phyloP scores from a whole-genome alignment of 352 stramenopile species.

The Phytophthora ramorum region DNA sequence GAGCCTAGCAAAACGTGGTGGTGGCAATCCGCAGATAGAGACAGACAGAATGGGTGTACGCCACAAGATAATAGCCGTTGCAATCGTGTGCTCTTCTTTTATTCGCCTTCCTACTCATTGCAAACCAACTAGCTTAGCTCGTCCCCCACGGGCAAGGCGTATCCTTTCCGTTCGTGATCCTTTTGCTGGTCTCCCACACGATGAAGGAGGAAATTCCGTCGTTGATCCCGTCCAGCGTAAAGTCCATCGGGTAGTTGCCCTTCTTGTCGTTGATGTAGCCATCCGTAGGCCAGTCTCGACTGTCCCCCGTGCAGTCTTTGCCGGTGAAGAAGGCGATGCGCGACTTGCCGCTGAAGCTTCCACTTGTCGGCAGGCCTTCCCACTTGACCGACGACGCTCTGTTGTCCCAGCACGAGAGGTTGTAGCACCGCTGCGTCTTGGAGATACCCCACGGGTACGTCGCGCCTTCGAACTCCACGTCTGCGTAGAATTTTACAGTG shows the following conservation, averaged over 20 bases:
- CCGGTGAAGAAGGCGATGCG: slow-evolving; percentile 38
- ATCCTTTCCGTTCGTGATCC: slow-evolving; percentile 14
- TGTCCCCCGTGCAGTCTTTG: slow-evolving; percentile 29
- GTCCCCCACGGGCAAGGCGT: slow-evolving; percentile 35
- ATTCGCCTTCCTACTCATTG: background rate
- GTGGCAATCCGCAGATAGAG: slow-evolving; percentile 18
- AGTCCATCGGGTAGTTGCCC: slow-evolving; percentile 32
- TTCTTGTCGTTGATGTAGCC: slow-evolving; percentile 25
- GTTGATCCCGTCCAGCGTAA: slow-evolving; percentile 35
- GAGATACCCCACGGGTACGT: slow-evolving; percentile 29
- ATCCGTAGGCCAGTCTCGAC: slow-evolving; percentile 29
- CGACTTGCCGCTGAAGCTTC: slow-evolving; percentile 24
- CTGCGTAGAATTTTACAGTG: slow-evolving; percentile 20
- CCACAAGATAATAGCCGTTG: background rate
- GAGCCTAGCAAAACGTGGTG: slow-evolving; percentile 7
- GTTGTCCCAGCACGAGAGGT: slow-evolving; percentile 36
- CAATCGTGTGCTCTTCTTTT: slow-evolving; percentile 1
- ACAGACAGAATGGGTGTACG: slow-evolving; percentile 6
- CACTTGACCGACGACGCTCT: slow-evolving; percentile 37
- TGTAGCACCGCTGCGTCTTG: slow-evolving; percentile 33
- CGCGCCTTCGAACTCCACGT: slow-evolving; percentile 19
- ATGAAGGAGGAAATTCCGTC: slow-evolving; percentile 39
- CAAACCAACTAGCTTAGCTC: background rate
- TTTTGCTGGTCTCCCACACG: slow-evolving; percentile 27
- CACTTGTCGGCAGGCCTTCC: slow-evolving; percentile 19